A percentile compares a stretch with the other conserved stretches of the same genome.
Conservation (phyloP, 768 basidiomycete genomes). For the Hypsizygus marmoreus region DNA sequence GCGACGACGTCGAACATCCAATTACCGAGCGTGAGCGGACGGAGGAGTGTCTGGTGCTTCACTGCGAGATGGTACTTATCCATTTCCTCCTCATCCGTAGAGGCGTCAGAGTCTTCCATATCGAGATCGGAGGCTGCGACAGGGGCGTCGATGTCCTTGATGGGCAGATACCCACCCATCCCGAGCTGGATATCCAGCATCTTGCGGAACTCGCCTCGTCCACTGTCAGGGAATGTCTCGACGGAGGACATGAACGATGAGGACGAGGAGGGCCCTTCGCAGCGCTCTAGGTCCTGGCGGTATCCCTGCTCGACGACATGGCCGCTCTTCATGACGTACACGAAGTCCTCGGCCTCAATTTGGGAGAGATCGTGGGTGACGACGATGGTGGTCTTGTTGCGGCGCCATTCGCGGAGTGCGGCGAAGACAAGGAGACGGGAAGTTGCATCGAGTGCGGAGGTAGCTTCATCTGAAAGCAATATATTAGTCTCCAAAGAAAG, state of each 20-base stretch:
- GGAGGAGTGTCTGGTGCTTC: constrained; percentile 47
- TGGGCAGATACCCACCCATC: constrained; percentile 52
- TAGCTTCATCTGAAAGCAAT: constrained; percentile 66
- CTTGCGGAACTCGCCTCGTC: constrained; percentile 65
- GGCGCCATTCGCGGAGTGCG: constrained; percentile 66
- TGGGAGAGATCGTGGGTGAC: constrained; percentile 96
- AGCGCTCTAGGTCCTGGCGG: constrained; percentile 81
- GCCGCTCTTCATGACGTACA: constrained; percentile 88
- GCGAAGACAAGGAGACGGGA: constrained; percentile 85
- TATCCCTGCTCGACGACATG: constrained; percentile 85
- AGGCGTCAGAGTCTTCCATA: constrained; percentile 45
- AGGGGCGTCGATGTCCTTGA: constrained; percentile 34
- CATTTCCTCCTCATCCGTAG: constrained; percentile 35
- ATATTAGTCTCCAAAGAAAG: constrained; percentile 30
- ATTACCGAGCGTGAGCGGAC: constrained; percentile 65
- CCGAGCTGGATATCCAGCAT: constrained; percentile 64
- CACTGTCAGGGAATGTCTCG: constrained; percentile 19
- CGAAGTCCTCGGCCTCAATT: constrained; percentile 75
- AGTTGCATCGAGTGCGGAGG: constrained; percentile 82
- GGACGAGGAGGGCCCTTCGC: constrained; percentile 25
- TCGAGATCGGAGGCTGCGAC: constrained; percentile 44
- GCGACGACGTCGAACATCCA: constrained; percentile 87
- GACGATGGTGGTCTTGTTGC: constrained; percentile 84
- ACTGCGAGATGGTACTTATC: constrained; percentile 28
- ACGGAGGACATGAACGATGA: not conserved